Evolutionary conservation across 192 early-diverging fungal genomes (phyloP).

Genomic region (Linnemannia zychae): DNA sequence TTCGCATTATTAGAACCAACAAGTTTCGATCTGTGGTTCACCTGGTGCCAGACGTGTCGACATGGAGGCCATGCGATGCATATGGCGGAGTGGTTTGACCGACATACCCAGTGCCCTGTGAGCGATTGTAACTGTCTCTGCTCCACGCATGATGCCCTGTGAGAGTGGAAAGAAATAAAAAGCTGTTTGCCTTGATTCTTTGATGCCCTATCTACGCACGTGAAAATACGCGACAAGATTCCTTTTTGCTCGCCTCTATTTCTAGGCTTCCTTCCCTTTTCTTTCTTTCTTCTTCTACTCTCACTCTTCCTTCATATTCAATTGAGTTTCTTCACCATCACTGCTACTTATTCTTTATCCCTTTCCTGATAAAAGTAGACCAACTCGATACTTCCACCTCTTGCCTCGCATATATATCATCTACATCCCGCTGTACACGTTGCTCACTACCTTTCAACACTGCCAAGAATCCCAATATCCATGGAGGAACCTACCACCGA

Average conservation of each 20-base stretch:
- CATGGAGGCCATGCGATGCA: constrained; percentile 97
- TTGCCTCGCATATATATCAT: neutral
- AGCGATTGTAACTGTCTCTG: constrained; percentile 90
- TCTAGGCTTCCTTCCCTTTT: too few relatives aligned
- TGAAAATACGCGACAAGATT: neutral
- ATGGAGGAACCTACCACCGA: neutral
- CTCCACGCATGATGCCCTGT: constrained; percentile 50
- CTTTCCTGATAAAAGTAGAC: neutral
- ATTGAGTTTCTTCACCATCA: neutral
- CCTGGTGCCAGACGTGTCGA: constrained; percentile 98
- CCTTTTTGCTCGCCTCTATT: neutral
- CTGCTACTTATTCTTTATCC: neutral
- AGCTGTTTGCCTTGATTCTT: too few relatives aligned
- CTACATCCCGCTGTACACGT: neutral
- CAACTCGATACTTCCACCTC: neutral
- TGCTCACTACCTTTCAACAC: neutral
- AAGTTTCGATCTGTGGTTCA: constrained; percentile 94
- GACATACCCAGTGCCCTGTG: constrained; percentile 89
- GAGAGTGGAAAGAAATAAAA: neutral
- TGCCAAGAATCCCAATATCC: neutral
- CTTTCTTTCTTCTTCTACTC: too few relatives aligned
- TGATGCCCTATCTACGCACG: neutral
- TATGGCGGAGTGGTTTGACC: constrained; percentile 92
- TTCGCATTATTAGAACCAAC: constrained; percentile 51
- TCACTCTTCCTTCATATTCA: neutral